Conservation (phyloP, 2,329 filamentous ascomycete genomes). For the Ascochyta clinopodiicola region DNA sequence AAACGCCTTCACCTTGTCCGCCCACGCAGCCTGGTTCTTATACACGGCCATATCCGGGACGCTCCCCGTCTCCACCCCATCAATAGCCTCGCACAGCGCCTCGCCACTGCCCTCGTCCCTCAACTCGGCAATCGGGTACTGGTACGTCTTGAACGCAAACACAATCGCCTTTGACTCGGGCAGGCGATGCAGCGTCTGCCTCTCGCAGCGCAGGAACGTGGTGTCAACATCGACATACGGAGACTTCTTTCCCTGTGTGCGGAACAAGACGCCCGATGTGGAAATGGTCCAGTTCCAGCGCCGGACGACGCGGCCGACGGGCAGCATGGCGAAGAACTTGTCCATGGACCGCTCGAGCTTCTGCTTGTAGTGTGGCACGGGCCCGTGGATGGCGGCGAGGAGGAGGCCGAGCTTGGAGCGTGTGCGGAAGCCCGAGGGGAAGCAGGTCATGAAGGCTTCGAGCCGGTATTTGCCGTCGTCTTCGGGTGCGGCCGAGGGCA, state of each 20-base stretch:
- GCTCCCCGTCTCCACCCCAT: slow-evolving; percentile 64
- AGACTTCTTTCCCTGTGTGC: slow-evolving; percentile 45
- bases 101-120: slow-evolving; percentile 64
- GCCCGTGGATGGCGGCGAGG: slow-evolving; percentile 63
- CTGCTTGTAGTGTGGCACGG: slow-evolving; percentile 63
- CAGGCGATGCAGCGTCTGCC: slow-evolving; percentile 67
- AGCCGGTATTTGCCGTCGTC: slow-evolving; percentile 58
- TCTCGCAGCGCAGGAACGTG: slow-evolving; percentile 61
- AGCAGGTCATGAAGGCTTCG: slow-evolving; percentile 63
- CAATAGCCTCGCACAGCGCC: slow-evolving; percentile 63
- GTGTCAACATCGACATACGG: slow-evolving; percentile 52
- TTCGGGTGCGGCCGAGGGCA: slow-evolving; percentile 48
- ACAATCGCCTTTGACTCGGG: slow-evolving; percentile 61
- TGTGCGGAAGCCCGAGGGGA: slow-evolving; percentile 65
- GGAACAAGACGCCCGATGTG: slow-evolving; percentile 51
- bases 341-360: slow-evolving; percentile 68
- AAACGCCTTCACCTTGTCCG: slow-evolving; percentile 60
- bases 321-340: slow-evolving; percentile 63
- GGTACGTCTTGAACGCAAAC: slow-evolving; percentile 69
- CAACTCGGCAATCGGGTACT: slow-evolving; percentile 62
- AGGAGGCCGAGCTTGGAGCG: slow-evolving; percentile 60
- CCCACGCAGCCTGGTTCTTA: slow-evolving; percentile 65
- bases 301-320: slow-evolving; percentile 62
- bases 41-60: slow-evolving; percentile 65
- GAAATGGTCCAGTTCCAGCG: slow-evolving; percentile 62